Percentiles rank a stretch among this genome's conserved stretches.
Conservation (phyloP, 2,329 filamentous ascomycete species). For the Pseudocercospora crystallina region DNA sequence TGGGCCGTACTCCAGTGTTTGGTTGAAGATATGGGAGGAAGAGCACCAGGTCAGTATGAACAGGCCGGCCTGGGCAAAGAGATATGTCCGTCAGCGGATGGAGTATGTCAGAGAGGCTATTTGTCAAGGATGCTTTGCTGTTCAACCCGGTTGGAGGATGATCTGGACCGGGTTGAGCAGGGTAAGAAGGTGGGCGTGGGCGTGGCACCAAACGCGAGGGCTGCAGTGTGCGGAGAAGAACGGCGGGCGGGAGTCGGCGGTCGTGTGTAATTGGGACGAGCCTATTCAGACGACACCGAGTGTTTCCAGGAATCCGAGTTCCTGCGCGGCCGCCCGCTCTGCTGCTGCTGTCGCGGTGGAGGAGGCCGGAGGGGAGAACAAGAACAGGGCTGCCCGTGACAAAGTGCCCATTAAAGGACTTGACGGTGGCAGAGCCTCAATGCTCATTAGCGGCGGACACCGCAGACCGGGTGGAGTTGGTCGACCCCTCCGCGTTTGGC, state of each 20-base stretch:
- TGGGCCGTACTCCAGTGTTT: too few relatives aligned
- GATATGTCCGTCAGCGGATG: too few relatives aligned
- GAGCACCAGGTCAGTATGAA: too few relatives aligned
- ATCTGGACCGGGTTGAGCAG: constrained; percentile 12
- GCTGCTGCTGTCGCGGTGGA: too few relatives aligned
- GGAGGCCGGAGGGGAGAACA: too few relatives aligned
- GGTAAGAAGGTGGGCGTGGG: not conserved
- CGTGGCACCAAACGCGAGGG: constrained; percentile 4
- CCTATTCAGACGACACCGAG: constrained; percentile 15
- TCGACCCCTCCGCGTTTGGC: not conserved
- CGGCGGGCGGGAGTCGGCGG: constrained; percentile 5
- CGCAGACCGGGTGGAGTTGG: constrained; percentile 11
- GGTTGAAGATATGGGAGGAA: too few relatives aligned
- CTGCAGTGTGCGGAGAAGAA: constrained; percentile 14
- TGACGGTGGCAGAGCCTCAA: constrained; percentile 7
- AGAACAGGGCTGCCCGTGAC: too few relatives aligned
- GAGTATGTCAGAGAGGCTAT: constrained; percentile 1
- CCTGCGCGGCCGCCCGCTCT: too few relatives aligned
- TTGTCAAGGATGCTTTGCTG: constrained; percentile 5
- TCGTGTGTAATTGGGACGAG: constrained; percentile 6
- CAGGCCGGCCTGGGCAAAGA: too few relatives aligned
- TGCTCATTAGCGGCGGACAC: constrained; percentile 9
- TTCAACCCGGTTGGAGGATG: constrained; percentile 5
- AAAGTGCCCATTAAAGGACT: too few relatives aligned
- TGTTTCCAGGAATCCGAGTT: not conserved